These are phyloP conservation scores for Diplodia sapinea DNA, from an alignment of 2,329 filamentous ascomycete species.

Conservation along the genomic window DNA sequence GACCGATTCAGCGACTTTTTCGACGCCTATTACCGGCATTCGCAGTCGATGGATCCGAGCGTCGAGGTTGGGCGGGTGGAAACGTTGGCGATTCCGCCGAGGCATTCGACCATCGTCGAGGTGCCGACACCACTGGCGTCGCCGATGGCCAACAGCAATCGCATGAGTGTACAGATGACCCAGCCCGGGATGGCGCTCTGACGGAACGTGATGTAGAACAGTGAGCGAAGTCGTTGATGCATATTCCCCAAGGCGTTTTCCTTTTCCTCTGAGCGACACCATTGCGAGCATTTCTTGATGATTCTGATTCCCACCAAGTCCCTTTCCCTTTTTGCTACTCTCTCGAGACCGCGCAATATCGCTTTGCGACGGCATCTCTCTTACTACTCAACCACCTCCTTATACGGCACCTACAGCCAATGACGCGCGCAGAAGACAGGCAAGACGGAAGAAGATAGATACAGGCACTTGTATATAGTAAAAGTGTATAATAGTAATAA, in stretches of 20 bases:
- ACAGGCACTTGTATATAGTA: slow-evolving; percentile 15
- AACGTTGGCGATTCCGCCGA: slow-evolving; percentile 33
- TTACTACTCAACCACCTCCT: neutral
- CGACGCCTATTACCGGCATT: slow-evolving; percentile 48
- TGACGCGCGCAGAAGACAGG: neutral
- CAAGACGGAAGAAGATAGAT: neutral
- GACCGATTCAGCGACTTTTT: slow-evolving; percentile 46
- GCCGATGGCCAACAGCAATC: neutral
- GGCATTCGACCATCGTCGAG: slow-evolving; percentile 41
- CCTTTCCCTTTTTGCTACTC: neutral
- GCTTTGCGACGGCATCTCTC: slow-evolving; percentile 4
- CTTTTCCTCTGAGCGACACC: neutral
- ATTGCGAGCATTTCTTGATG: slow-evolving; percentile 14
- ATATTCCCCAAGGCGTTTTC: slow-evolving; percentile 9
- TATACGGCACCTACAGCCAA: neutral
- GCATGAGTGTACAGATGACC: neutral
- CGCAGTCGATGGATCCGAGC: slow-evolving; percentile 34
- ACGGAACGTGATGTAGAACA: neutral
- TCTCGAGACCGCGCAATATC: neutral
- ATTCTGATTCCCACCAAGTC: slow-evolving; percentile 20
- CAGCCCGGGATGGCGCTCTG: neutral
- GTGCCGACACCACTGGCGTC: slow-evolving; percentile 37
- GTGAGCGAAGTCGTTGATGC: slow-evolving; percentile 12
- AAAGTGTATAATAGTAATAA: slow-evolving; percentile 28
- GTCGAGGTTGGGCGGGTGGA: slow-evolving; percentile 34